phyloP scores from a whole-genome alignment of 495 filamentous ascomycete genomes.

The Aspergillus cristatus region DNA sequence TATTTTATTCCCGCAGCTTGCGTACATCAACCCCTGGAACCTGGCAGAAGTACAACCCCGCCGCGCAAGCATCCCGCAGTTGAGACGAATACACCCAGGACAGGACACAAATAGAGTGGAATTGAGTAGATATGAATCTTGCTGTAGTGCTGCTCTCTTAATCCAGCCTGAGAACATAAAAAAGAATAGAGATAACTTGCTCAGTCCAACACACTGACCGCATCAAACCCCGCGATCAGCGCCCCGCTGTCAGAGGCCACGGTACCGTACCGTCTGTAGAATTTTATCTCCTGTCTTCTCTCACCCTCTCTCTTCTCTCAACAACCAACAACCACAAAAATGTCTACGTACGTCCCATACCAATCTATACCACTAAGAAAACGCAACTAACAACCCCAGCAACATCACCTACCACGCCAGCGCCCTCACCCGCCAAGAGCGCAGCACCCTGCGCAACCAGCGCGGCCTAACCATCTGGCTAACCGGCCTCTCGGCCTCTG shows the following conservation, averaged over 20 bases:
- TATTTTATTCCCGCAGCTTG: too few relatives aligned
- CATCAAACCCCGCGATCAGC: neutral
- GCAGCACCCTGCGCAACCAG: slow-evolving; percentile 69
- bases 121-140: too few relatives aligned
- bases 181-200: neutral
- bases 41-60: too few relatives aligned
- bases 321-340: slow-evolving; percentile 12
- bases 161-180: too few relatives aligned
- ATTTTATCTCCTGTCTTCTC: neutral
- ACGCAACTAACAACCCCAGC: slow-evolving; percentile 35
- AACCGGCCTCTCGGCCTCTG: slow-evolving; percentile 88
- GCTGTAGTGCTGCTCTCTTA: too few relatives aligned
- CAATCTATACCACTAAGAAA: neutral
- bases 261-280: neutral
- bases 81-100: too few relatives aligned
- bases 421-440: slow-evolving; percentile 77
- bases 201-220: neutral
- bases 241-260: neutral
- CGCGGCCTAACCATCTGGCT: slow-evolving; percentile 94
- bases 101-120: too few relatives aligned
- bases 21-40: too few relatives aligned
- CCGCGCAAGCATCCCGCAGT: too few relatives aligned
- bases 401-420: slow-evolving; percentile 98
- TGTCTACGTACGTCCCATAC: slow-evolving; percentile 36
- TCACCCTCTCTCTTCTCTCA: neutral